These are phyloP conservation scores for Mollisia scopiformis DNA, from an alignment of 2,329 filamentous ascomycete species.

Conservation along the genomic window DNA sequence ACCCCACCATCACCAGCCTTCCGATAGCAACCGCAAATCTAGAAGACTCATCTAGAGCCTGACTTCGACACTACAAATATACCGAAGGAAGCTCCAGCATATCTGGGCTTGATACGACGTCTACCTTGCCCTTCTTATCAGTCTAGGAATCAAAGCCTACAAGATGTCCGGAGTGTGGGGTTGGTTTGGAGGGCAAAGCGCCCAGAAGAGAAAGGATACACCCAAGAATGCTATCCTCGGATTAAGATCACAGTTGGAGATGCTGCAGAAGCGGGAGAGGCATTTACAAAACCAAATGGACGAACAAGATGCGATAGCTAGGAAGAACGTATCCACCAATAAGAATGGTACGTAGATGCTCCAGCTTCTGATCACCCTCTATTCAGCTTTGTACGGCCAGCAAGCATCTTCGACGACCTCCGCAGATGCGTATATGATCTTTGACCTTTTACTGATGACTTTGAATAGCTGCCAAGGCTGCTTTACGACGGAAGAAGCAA, in stretches of 20 bases:
- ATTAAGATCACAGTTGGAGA: conserved; percentile 87
- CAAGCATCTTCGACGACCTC: not conserved
- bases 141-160: conserved; percentile 21
- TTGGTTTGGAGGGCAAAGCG: conserved; percentile 87
- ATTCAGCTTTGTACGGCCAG: not conserved
- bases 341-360: conserved; percentile 73
- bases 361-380: not conserved
- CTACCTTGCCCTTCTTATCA: conserved; percentile 14
- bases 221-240: conserved; percentile 96
- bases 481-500: conserved; percentile 90
- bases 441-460: conserved; percentile 14
- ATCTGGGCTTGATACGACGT: conserved; percentile 13
- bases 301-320: conserved; percentile 85
- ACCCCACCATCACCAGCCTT: conserved; percentile 31
- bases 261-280: conserved; percentile 95
- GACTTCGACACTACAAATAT: not conserved
- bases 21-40: conserved; percentile 23
- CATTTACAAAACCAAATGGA: conserved; percentile 91
- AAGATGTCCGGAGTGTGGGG: conserved; percentile 74
- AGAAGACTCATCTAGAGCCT: not conserved
- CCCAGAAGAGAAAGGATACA: conserved; percentile 86
- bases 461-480: conserved; percentile 79
- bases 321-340: conserved; percentile 87
- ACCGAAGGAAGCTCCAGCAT: conserved; percentile 1
- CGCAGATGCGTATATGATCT: conserved; percentile 1